Evolutionary conservation across 2,329 filamentous ascomycete genomes (phyloP).

Genomic region (Colletotrichum falcatum): DNA sequence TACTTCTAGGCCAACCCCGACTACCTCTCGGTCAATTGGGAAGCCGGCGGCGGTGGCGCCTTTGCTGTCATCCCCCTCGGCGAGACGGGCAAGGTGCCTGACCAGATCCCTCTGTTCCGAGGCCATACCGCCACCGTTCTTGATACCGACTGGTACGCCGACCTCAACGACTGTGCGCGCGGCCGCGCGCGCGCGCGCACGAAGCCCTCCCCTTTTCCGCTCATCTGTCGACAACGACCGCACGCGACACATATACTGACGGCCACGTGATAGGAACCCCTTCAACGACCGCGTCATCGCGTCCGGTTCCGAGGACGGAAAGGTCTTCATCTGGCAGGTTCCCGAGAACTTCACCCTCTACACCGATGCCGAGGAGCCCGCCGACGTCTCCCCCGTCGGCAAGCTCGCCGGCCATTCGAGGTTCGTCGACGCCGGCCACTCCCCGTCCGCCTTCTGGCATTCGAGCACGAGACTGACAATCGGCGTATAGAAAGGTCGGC

Average conservation of each 20-base stretch:
- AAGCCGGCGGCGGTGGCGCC: constrained; percentile 92
- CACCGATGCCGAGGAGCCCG: constrained; percentile 85
- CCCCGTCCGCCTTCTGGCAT: neutral
- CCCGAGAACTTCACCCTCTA: constrained; percentile 88
- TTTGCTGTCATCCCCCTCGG: constrained; percentile 94
- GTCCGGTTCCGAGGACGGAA: constrained; percentile 95
- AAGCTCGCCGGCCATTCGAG: constrained; percentile 90
- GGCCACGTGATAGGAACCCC: constrained; percentile 75
- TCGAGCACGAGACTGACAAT: constrained; percentile 13
- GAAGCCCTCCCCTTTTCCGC: constrained; percentile 10
- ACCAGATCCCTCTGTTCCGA: constrained; percentile 93
- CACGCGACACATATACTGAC: constrained; percentile 46
- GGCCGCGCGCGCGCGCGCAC: constrained; percentile 34
- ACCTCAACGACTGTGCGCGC: constrained; percentile 43
- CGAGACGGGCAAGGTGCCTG: constrained; percentile 90
- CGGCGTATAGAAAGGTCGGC: constrained; percentile 82
- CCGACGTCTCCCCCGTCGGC: constrained; percentile 82
- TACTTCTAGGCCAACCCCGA: constrained; percentile 84
- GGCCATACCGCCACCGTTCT: constrained; percentile 96
- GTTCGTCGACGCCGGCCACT: constrained; percentile 56
- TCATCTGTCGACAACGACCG: constrained; percentile 17
- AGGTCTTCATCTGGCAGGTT: constrained; percentile 97
- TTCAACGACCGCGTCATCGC: constrained; percentile 95
- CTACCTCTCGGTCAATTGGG: constrained; percentile 98
- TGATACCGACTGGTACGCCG: constrained; percentile 92